Conservation (phyloP, 768 basidiomycete genomes). For the Agaricus blazei region DNA sequence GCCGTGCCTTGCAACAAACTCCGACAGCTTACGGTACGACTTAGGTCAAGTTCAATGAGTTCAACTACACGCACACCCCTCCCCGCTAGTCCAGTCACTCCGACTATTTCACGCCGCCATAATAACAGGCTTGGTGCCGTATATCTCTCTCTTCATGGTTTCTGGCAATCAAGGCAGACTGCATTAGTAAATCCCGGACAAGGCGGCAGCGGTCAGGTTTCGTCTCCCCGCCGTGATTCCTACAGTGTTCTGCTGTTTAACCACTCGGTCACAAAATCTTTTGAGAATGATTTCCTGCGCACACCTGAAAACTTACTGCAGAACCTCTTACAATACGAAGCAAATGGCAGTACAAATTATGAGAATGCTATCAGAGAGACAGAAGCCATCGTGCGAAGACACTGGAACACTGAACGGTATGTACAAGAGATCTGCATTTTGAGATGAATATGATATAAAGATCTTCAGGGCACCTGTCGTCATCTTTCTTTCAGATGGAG, state of each 20-base stretch:
- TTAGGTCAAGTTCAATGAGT: slow-evolving; percentile 50
- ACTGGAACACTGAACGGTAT: slow-evolving; percentile 51
- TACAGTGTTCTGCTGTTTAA: slow-evolving; percentile 53
- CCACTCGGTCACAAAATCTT: slow-evolving; percentile 10
- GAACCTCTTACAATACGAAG: slow-evolving; percentile 24
- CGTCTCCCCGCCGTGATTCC: slow-evolving; percentile 37
- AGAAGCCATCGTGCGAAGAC: slow-evolving; percentile 31
- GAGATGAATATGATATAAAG: background rate
- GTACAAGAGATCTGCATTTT: background rate
- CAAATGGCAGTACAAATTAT: slow-evolving; percentile 39
- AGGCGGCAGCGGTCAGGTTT: slow-evolving; percentile 7
- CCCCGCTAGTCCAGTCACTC: slow-evolving; percentile 26
- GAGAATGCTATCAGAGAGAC: slow-evolving; percentile 31
- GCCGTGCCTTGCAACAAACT: background rate
- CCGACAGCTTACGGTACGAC: background rate
- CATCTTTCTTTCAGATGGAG: slow-evolving; percentile 56
- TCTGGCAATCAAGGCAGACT: slow-evolving; percentile 49
- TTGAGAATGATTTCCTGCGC: slow-evolving; percentile 43
- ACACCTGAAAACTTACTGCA: slow-evolving; percentile 40
- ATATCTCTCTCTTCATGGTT: slow-evolving; percentile 46
- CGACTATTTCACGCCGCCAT: slow-evolving; percentile 13
- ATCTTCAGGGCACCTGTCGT: slow-evolving; percentile 40
- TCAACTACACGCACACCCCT: slow-evolving; percentile 38
- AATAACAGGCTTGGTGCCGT: slow-evolving; percentile 57
- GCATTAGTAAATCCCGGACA: slow-evolving; percentile 21